Percentiles rank a stretch among this genome's conserved stretches.
Conservation (phyloP, 1,284 basidiomycete genomes). For the Tremellales sp. region DNA sequence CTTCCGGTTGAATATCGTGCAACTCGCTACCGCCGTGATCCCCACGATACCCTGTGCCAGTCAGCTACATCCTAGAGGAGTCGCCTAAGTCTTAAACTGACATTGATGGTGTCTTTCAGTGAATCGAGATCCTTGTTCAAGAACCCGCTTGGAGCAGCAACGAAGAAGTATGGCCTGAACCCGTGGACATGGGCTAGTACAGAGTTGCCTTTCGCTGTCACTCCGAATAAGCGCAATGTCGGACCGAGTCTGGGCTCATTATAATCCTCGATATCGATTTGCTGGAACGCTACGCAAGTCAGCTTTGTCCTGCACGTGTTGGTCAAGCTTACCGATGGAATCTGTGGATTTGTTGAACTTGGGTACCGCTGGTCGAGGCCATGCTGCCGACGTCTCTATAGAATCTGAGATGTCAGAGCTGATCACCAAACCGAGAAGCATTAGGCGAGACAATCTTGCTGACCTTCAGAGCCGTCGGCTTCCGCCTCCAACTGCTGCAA, state of each 20-base stretch:
- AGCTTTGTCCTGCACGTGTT: background rate
- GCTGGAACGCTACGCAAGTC: constrained; percentile 65
- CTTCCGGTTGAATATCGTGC: constrained; percentile 64
- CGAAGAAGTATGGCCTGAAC: constrained; percentile 87
- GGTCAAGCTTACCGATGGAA: constrained; percentile 54
- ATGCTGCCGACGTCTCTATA: constrained; percentile 57
- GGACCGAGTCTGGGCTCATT: constrained; percentile 55
- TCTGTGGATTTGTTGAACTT: constrained; percentile 60
- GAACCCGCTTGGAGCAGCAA: constrained; percentile 79
- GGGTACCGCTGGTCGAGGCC: constrained; percentile 66
- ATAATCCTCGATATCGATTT: constrained; percentile 83
- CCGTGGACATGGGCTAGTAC: constrained; percentile 74
- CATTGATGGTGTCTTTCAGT: constrained; percentile 72
- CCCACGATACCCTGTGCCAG: background rate
- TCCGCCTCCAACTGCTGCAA: constrained; percentile 70
- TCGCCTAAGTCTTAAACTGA: constrained; percentile 49
- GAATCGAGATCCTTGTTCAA: constrained; percentile 60
- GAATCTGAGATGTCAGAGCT: constrained; percentile 19
- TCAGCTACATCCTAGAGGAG: background rate
- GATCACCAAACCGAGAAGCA: too few relatives aligned
- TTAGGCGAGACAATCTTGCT: background rate
- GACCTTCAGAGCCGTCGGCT: constrained; percentile 50
- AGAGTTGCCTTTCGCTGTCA: constrained; percentile 82
- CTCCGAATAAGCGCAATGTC: constrained; percentile 75
- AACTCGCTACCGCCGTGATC: constrained; percentile 51